Percentiles rank a stretch among this genome's conserved stretches.
Evolutionary conservation across 73 alveolate species (phyloP).

Genomic region (Tetrahymena elliotti): DNA sequence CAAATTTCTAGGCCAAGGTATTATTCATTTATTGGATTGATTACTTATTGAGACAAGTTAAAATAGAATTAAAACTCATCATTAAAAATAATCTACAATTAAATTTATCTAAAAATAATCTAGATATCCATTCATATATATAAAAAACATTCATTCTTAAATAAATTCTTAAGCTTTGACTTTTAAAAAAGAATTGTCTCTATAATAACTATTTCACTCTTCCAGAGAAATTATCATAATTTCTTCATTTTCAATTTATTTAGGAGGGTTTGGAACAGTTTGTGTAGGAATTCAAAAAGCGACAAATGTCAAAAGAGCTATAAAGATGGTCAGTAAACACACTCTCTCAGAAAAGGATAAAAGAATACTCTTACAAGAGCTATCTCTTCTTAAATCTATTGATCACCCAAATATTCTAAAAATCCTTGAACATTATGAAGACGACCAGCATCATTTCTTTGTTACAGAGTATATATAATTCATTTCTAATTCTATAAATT

Average conservation of each 20-base stretch:
- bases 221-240: too few species aligned
- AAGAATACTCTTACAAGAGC: constrained; percentile 43
- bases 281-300: constrained; percentile 76
- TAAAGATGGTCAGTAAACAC: constrained; percentile 77
- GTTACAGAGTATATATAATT: constrained; percentile 54
- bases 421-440: constrained; percentile 76
- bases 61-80: too few species aligned
- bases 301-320: constrained; percentile 60
- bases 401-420: constrained; percentile 89
- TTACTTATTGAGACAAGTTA: too few species aligned
- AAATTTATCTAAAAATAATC: background rate
- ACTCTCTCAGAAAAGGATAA: constrained; percentile 20
- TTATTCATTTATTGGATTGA: background rate
- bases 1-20: background rate
- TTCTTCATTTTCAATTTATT: background rate
- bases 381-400: constrained; percentile 60
- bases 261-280: constrained; percentile 74
- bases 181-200: too few species aligned
- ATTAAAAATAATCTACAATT: background rate
- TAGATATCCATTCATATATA: background rate
- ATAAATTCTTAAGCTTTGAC: too few species aligned
- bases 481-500: too few species aligned
- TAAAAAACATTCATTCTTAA: background rate
- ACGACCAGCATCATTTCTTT: constrained; percentile 65
- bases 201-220: too few species aligned